These are phyloP conservation scores for Yamadazyma aaseri DNA, from an alignment of 1,139 yeast species.

Conservation along the genomic window DNA sequence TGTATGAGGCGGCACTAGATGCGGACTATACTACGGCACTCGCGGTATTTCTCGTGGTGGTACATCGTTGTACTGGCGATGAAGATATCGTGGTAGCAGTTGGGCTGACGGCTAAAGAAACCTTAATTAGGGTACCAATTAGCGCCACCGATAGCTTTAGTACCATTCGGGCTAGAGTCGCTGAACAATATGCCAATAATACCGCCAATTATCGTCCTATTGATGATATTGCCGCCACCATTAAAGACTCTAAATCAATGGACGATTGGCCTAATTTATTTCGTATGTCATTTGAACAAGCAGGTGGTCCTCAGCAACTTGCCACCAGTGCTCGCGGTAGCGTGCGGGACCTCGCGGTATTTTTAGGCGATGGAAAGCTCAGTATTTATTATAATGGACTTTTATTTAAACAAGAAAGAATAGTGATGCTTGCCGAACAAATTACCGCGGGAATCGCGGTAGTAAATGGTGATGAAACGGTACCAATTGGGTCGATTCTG, in stretches of 20 bases:
- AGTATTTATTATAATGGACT: conserved; percentile 70
- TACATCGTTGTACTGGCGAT: conserved; percentile 86
- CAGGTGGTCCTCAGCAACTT: conserved; percentile 39
- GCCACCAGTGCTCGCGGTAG: conserved; percentile 53
- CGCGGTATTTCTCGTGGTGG: conserved; percentile 68
- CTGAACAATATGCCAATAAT: conserved; percentile 40
- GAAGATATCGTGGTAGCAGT: conserved; percentile 89
- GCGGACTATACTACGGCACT: conserved; percentile 52
- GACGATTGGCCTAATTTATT: conserved; percentile 65
- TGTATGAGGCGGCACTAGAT: conserved; percentile 31
- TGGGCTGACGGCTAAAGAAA: conserved; percentile 46
- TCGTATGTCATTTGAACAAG: conserved; percentile 60
- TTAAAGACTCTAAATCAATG: conserved; percentile 48
- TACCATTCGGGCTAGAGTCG: conserved; percentile 49
- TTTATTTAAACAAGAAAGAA: conserved; percentile 69
- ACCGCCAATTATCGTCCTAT: conserved; percentile 45
- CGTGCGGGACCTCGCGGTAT: conserved; percentile 63
- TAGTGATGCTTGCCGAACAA: conserved; percentile 71
- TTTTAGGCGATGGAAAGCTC: conserved; percentile 28
- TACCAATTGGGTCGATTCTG: conserved; percentile 58
- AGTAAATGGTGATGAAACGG: conserved; percentile 28
- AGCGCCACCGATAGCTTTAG: conserved; percentile 53
- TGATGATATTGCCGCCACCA: conserved; percentile 53
- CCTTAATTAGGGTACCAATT: conserved; percentile 61
- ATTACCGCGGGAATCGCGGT: conserved; percentile 50